These are phyloP conservation scores for Massarina eburnea DNA, from an alignment of 2,329 filamentous ascomycete genomes.

Conservation along the genomic window DNA sequence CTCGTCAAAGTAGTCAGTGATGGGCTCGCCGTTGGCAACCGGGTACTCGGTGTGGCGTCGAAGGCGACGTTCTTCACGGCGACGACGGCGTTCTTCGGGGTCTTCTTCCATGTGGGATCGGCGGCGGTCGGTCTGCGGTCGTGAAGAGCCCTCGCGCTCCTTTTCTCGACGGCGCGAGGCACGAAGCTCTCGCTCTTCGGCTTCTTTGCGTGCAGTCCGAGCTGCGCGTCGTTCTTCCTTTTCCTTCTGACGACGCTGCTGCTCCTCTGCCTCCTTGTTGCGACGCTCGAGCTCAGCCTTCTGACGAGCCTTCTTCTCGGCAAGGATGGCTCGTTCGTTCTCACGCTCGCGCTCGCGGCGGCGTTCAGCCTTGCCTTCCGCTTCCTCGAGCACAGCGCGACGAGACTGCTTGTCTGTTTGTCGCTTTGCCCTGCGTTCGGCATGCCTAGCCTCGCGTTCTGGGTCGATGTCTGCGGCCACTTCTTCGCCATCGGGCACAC, in stretches of 20 bases:
- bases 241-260: slow-evolving; percentile 43
- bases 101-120: slow-evolving; percentile 41
- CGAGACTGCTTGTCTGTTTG: slow-evolving; percentile 40
- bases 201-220: slow-evolving; percentile 33
- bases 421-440: slow-evolving; percentile 35
- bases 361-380: slow-evolving; percentile 39
- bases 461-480: slow-evolving; percentile 32
- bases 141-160: slow-evolving; percentile 26
- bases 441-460: slow-evolving; percentile 42
- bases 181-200: slow-evolving; percentile 39
- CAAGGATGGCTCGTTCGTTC: slow-evolving; percentile 33
- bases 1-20: slow-evolving; percentile 48
- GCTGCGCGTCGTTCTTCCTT: slow-evolving; percentile 40
- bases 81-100: slow-evolving; percentile 39
- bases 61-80: slow-evolving; percentile 48
- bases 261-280: slow-evolving; percentile 40
- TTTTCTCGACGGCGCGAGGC: slow-evolving; percentile 41
- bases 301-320: slow-evolving; percentile 41
- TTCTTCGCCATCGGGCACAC: slow-evolving; percentile 19
- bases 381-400: slow-evolving; percentile 38
- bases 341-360: slow-evolving; percentile 42
- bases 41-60: slow-evolving; percentile 42
- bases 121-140: slow-evolving; percentile 37
- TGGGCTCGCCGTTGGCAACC: slow-evolving; percentile 38
- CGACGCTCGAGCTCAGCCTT: slow-evolving; percentile 43